These are phyloP conservation scores for Scenedesmus sp. DNA, from an alignment of 163 green algal species.

Conservation along the genomic window DNA sequence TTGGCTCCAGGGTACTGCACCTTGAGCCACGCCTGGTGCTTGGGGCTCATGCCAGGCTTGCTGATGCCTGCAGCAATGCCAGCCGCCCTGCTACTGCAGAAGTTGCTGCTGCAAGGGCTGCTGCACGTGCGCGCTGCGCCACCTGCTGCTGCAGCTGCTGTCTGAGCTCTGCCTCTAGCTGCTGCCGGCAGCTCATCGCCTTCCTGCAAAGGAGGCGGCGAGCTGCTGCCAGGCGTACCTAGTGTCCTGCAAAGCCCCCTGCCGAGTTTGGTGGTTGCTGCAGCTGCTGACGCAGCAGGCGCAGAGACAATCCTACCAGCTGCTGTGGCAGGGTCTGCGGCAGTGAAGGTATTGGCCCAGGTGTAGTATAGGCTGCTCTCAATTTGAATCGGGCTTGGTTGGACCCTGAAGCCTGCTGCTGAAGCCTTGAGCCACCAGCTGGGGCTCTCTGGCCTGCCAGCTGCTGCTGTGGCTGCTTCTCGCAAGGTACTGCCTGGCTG, in stretches of 20 bases:
- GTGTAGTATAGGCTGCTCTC: constrained; percentile 32
- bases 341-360: constrained; percentile 20
- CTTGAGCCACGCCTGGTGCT: constrained; percentile 27
- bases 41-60: not conserved
- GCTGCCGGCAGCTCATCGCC: constrained; percentile 13
- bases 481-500: not conserved
- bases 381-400: not conserved
- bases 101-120: constrained; percentile 29
- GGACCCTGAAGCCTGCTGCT: not conserved
- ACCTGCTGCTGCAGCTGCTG: not conserved
- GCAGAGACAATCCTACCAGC: not conserved
- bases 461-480: constrained; percentile 9
- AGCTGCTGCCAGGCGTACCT: not conserved
- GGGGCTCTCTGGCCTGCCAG: not conserved
- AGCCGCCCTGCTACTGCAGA: constrained; percentile 17
- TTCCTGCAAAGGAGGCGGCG: not conserved
- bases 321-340: constrained; percentile 6
- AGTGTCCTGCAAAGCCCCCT: not conserved
- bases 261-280: not conserved
- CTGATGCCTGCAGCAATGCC: constrained; percentile 18
- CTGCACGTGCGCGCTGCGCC: not conserved
- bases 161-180: not conserved
- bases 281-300: not conserved
- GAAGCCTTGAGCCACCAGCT: constrained; percentile 21
- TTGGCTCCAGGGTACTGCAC: constrained; percentile 20